A percentile compares a stretch with the other conserved stretches of the same genome.
Conservation (phyloP, 305 asterid genomes). For the Ilex paraguariensis region DNA sequence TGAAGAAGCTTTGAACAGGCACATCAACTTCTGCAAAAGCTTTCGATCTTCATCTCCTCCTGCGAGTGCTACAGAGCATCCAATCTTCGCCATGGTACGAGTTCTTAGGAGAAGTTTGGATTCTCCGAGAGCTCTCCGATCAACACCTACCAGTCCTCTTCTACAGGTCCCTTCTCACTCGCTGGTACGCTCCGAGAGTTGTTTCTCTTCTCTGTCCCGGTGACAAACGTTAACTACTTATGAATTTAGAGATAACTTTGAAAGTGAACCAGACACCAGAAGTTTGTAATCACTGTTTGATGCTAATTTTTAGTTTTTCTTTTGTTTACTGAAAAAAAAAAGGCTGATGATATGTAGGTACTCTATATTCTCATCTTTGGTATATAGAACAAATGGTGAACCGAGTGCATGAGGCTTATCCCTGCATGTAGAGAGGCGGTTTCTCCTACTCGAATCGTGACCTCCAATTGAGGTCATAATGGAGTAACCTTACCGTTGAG, state of each 20-base stretch:
- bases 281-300: background rate
- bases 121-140: background rate
- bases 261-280: background rate
- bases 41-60: background rate
- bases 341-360: background rate
- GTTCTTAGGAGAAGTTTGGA: background rate
- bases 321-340: no score
- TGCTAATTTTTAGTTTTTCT: background rate
- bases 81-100: background rate
- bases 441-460: no score
- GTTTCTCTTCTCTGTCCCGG: background rate
- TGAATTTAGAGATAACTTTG: background rate
- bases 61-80: background rate
- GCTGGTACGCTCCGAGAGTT: background rate
- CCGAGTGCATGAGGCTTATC: no score
- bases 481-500: no score
- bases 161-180: background rate
- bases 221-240: background rate
- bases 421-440: no score
- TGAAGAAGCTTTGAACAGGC: background rate
- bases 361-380: background rate
- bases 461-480: no score
- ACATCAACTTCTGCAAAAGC: background rate
- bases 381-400: background rate
- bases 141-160: background rate